Conservation (phyloP, 345 rosid genomes). For the Pistacia vera region DNA sequence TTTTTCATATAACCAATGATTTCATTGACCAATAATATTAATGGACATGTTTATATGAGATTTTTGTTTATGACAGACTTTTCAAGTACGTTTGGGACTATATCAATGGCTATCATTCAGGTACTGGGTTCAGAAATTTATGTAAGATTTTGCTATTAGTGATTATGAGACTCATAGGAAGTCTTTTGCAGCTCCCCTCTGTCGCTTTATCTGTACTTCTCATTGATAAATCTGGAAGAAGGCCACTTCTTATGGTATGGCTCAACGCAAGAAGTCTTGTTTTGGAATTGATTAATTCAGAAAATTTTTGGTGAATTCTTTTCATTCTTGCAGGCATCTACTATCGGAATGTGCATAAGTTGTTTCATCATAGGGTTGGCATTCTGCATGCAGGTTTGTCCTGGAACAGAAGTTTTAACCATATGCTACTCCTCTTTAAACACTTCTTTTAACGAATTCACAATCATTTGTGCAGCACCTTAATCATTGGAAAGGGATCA, state of each 20-base stretch:
- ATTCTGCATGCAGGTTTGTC: constrained; percentile 38
- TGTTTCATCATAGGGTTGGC: constrained; percentile 27
- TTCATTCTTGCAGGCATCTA: constrained; percentile 22
- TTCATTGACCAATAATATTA: neutral
- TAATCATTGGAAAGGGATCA: constrained; percentile 18
- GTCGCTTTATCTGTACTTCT: constrained; percentile 11
- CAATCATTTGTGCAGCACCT: constrained; percentile 22
- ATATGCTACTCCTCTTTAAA: neutral
- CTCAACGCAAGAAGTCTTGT: neutral
- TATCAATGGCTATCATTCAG: neutral
- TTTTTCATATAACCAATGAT: neutral
- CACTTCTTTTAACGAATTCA: neutral
- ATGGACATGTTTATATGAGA: neutral
- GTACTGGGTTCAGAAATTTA: neutral
- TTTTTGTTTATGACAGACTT: constrained; percentile 3
- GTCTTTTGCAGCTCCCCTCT: constrained; percentile 25
- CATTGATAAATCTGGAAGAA: constrained; percentile 31
- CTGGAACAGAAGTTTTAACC: neutral
- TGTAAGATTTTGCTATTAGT: neutral
- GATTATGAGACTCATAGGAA: neutral
- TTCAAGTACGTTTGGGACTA: constrained; percentile 8
- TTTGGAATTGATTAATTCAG: neutral
- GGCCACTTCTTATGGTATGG: constrained; percentile 37
- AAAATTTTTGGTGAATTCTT: no score
- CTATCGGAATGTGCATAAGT: constrained; percentile 26